Percentiles rank a stretch among this genome's conserved stretches.
Evolutionary conservation across 352 stramenopile species (phyloP).

Genomic region (Globisporangium middletonii): DNA sequence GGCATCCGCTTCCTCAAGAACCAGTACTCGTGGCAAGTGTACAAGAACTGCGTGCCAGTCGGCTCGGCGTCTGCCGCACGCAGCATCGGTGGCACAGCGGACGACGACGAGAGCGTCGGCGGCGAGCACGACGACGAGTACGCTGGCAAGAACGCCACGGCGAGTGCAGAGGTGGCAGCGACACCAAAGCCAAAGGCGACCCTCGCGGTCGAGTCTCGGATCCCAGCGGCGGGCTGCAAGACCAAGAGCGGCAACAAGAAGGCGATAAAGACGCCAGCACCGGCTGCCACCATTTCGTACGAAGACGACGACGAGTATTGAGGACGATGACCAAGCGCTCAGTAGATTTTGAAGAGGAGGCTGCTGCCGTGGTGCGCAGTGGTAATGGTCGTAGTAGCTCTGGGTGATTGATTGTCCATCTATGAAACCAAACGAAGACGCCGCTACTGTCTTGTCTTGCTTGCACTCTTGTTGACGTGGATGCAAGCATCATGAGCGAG

Average conservation of each 20-base stretch:
- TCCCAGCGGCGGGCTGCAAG: neutral
- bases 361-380: neutral
- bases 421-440: no score
- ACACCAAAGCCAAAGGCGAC: neutral
- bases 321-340: neutral
- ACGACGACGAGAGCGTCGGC: neutral
- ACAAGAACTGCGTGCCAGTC: slow-evolving; percentile 33
- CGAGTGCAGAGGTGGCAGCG: neutral
- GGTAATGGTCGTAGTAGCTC: neutral
- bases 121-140: slow-evolving; percentile 5
- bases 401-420: neutral
- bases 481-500: no score
- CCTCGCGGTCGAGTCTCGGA: neutral
- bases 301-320: neutral
- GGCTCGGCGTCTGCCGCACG: neutral
- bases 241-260: slow-evolving; percentile 1
- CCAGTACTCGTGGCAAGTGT: slow-evolving; percentile 51
- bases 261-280: neutral
- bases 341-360: no score
- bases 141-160: neutral
- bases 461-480: no score
- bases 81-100: neutral
- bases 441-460: no score
- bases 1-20: slow-evolving; percentile 36
- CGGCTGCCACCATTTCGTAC: neutral